Evolutionary conservation across 2,329 filamentous ascomycete genomes (phyloP).

Genomic region (Talaromyces rugulosus): DNA sequence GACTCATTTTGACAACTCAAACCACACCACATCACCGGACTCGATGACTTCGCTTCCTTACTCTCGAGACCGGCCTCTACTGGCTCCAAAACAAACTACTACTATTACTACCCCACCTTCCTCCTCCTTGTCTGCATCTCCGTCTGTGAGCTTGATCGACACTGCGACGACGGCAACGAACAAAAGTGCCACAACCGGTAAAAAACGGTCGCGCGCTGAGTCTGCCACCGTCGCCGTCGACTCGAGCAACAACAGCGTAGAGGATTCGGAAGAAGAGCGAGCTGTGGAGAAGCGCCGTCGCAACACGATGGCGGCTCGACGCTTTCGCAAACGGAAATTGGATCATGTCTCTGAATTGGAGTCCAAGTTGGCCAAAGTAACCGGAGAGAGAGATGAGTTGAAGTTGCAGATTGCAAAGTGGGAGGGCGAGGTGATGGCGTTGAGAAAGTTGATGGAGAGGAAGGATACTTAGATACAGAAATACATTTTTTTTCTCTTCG

Average conservation of each 20-base stretch:
- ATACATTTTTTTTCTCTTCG: not conserved
- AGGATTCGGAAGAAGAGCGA: constrained; percentile 13
- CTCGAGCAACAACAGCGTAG: constrained; percentile 12
- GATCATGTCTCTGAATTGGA: constrained; percentile 30
- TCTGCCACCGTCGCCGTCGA: not conserved
- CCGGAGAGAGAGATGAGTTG: constrained; percentile 32
- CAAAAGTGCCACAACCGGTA: not conserved
- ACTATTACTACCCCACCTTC: constrained; percentile 6
- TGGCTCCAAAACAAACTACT: constrained; percentile 9
- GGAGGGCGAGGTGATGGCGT: constrained; percentile 32
- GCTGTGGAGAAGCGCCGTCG: constrained; percentile 28
- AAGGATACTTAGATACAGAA: constrained; percentile 8
- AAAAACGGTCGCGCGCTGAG: constrained; percentile 9
- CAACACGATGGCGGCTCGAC: constrained; percentile 33
- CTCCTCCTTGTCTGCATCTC: not conserved
- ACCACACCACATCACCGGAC: not conserved
- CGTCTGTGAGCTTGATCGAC: constrained; percentile 5
- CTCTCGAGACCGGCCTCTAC: constrained; percentile 8
- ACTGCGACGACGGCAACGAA: not conserved
- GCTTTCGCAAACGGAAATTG: constrained; percentile 32
- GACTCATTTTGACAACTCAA: not conserved
- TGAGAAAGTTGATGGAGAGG: constrained; percentile 22
- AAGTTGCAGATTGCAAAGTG: constrained; percentile 31
- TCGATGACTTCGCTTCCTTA: constrained; percentile 4
- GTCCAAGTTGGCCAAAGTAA: constrained; percentile 27